Base-by-base conservation (phyloP, 305 asterid species). In the Solanum hybrid region DNA sequence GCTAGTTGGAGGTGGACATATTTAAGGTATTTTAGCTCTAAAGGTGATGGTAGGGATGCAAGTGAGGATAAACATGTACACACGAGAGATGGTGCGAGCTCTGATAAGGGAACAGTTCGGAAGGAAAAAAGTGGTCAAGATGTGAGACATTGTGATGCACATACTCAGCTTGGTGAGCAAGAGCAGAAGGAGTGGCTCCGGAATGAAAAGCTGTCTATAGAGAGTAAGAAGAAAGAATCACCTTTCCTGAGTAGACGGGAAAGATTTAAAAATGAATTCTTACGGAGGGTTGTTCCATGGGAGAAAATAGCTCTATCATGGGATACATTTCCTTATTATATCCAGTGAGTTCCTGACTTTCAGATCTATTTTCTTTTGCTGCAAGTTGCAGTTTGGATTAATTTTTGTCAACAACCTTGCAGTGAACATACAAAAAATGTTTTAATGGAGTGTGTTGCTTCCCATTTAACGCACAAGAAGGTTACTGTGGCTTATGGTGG, bases 111-210 rank as follows among this genome's bases (percentile, higher is more conserved):
- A 84, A 93, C 92, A 86, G 86, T 85, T 79, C 89, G 87, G 36
- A 95, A 92, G 88, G 94, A 92, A 82, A 93, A 90, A 85, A 89
- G 87, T 72, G 14, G 75, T 26, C 94, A 89, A 82, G 92, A 90
- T 84, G 81, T 66, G 46, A 92, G 86, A 87, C 90, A 91, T 66
- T 90, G 85, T 78, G 95, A 96, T 95, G 95, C 98, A 86, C 99
- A 98, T 92, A 96, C 97, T 89, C 94, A 89, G 89, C 98, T 98
- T 86, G 98, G 96, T 85, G 96, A 94, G 94, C 97, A 95, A 92
- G 99, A 98, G 90, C 99, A 98, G 92, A 91, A 90, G 89, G 99
- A 96, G 89, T 98, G 99, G 99, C 95, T 98, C 29, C 90, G 91
- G 81, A 96, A 93, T 89, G 99, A 96, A 93, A 96, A 95, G 91